Evolutionary conservation across 257 asterid genomes (phyloP).

Genomic region (Solanum chiquidenum): DNA sequence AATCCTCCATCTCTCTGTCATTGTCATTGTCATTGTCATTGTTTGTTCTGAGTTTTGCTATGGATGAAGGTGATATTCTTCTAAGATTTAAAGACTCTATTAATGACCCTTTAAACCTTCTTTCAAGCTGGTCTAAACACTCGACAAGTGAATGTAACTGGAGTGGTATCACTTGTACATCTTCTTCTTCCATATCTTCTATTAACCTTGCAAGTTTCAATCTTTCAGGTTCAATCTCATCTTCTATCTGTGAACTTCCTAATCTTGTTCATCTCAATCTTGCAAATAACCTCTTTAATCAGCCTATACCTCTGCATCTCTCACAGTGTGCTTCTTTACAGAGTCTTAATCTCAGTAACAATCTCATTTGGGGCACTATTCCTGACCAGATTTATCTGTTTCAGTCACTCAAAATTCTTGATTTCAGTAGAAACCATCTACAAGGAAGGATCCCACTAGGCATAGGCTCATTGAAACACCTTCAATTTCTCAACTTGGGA

Average conservation of each 20-base stretch:
- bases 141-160: slow-evolving; percentile 35
- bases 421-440: slow-evolving; percentile 61
- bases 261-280: slow-evolving; percentile 51
- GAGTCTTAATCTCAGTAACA: slow-evolving; percentile 51
- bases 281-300: slow-evolving; percentile 63
- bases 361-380: slow-evolving; percentile 80
- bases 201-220: slow-evolving; percentile 52
- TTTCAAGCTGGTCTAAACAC: slow-evolving; percentile 46
- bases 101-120: slow-evolving; percentile 45
- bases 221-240: slow-evolving; percentile 81
- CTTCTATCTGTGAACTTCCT: slow-evolving; percentile 44
- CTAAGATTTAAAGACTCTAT: slow-evolving; percentile 65
- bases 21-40: slow-evolving; percentile 14
- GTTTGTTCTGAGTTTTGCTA: slow-evolving; percentile 21
- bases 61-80: slow-evolving; percentile 51
- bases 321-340: slow-evolving; percentile 48
- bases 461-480: slow-evolving; percentile 46
- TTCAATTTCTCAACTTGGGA: slow-evolving; percentile 52
- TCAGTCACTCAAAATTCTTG: slow-evolving; percentile 39
- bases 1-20: slow-evolving; percentile 22
- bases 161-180: slow-evolving; percentile 71
- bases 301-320: slow-evolving; percentile 71
- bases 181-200: slow-evolving; percentile 23
- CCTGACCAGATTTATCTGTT: slow-evolving; percentile 70
- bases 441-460: slow-evolving; percentile 67